Percentiles rank a stretch among this genome's conserved stretches.
phyloP scores from a whole-genome alignment of 441 rosid species.

The Corymbia calophylla region DNA sequence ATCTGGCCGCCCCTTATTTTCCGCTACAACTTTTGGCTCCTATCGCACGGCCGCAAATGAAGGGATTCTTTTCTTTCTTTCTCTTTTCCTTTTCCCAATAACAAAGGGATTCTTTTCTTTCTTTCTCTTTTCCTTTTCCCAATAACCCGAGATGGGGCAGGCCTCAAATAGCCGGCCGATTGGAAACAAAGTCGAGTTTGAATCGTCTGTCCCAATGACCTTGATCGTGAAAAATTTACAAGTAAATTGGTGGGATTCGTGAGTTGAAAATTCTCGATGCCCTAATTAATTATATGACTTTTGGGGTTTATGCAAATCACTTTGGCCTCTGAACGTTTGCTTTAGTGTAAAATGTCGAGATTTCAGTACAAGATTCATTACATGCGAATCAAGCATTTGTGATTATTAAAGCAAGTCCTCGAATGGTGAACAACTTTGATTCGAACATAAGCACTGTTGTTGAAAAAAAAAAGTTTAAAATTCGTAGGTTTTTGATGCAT shows the following conservation, averaged over 20 bases:
- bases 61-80: neutral
- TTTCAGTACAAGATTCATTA: too few species aligned
- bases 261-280: neutral
- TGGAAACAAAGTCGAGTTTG: too few species aligned
- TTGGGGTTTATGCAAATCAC: neutral
- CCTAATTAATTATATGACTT: neutral
- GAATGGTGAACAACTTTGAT: neutral
- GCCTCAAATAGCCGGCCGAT: too few species aligned
- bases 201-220: neutral
- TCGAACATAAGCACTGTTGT: neutral
- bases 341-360: too few species aligned
- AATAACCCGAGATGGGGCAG: neutral
- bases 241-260: neutral
- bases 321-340: too few species aligned
- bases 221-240: accelerated
- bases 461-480: neutral
- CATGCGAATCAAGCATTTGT: too few species aligned
- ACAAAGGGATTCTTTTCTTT: neutral
- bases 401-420: neutral
- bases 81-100: too few species aligned
- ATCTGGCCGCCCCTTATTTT: neutral
- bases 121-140: too few species aligned
- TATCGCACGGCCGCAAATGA: neutral
- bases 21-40: neutral
- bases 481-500: neutral